These are phyloP conservation scores for Xylariaceae sp. DNA, from an alignment of 2,329 filamentous ascomycete species.

Conservation along the genomic window DNA sequence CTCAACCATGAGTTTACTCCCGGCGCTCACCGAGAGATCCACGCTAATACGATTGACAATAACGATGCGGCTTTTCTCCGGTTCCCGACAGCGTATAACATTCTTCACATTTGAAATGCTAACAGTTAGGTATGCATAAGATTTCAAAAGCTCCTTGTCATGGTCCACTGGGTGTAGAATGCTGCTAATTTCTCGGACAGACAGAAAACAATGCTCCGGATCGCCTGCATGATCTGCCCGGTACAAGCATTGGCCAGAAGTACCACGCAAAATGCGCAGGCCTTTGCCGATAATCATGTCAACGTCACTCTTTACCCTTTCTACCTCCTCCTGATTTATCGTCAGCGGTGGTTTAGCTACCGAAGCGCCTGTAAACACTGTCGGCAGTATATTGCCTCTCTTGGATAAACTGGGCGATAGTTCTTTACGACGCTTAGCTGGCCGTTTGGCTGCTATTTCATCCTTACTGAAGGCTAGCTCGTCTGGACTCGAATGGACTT, in stretches of 20 bases:
- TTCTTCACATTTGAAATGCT: constrained; percentile 26
- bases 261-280: constrained; percentile 31
- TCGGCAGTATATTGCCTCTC: constrained; percentile 31
- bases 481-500: constrained; percentile 27
- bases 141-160: constrained; percentile 19
- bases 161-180: constrained; percentile 34
- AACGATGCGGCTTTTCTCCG: constrained; percentile 19
- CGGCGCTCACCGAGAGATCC: constrained; percentile 12
- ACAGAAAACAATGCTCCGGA: constrained; percentile 29
- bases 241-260: constrained; percentile 33
- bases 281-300: constrained; percentile 22
- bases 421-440: constrained; percentile 19
- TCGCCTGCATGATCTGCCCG: constrained; percentile 15
- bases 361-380: constrained; percentile 25
- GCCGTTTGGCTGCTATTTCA: constrained; percentile 22
- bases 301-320: constrained; percentile 6
- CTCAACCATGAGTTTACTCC: constrained; percentile 34
- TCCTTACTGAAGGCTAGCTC: constrained; percentile 30
- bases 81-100: neutral
- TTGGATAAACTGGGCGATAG: constrained; percentile 33
- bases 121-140: constrained; percentile 32
- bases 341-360: neutral
- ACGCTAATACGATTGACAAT: constrained; percentile 3
- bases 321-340: neutral
- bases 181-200: constrained; percentile 29